Evolutionary conservation across 352 stramenopile species (phyloP).

Genomic region (Pythium apleroticum): DNA sequence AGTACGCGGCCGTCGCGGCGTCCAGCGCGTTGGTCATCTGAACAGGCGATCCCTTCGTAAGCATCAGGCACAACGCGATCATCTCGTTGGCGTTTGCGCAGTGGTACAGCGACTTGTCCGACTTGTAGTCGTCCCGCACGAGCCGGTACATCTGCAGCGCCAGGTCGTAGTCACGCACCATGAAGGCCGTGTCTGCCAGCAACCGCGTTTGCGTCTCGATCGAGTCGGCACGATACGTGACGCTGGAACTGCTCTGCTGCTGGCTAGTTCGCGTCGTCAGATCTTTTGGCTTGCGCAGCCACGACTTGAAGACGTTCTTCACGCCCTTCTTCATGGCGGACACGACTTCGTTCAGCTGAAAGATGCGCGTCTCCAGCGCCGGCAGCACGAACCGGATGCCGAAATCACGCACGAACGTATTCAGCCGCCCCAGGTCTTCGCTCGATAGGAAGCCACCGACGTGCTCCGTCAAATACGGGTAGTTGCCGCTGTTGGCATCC

Average conservation of each 20-base stretch:
- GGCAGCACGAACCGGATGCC: slow-evolving; percentile 77
- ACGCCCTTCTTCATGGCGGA: slow-evolving; percentile 91
- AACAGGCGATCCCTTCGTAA: slow-evolving; percentile 75
- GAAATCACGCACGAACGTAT: slow-evolving; percentile 77
- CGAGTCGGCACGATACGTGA: slow-evolving; percentile 77
- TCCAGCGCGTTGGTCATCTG: slow-evolving; percentile 87
- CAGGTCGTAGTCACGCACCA: slow-evolving; percentile 89
- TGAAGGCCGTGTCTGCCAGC: slow-evolving; percentile 88
- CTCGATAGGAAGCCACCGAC: slow-evolving; percentile 54
- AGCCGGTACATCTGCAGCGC: slow-evolving; percentile 90
- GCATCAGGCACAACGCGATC: slow-evolving; percentile 81
- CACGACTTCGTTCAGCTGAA: slow-evolving; percentile 86
- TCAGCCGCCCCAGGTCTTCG: slow-evolving; percentile 64
- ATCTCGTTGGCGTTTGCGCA: slow-evolving; percentile 86
- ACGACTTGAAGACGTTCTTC: slow-evolving; percentile 92
- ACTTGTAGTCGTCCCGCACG: slow-evolving; percentile 90
- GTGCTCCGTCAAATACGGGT: slow-evolving; percentile 30
- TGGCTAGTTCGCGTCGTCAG: slow-evolving; percentile 32
- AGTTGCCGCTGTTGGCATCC: slow-evolving; percentile 32
- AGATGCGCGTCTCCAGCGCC: slow-evolving; percentile 79
- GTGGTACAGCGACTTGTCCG: slow-evolving; percentile 84
- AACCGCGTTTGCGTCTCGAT: slow-evolving; percentile 90
- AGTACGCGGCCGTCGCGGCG: slow-evolving; percentile 59
- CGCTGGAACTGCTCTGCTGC: slow-evolving; percentile 14
- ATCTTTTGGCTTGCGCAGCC: slow-evolving; percentile 88